phyloP scores from a whole-genome alignment of 768 basidiomycete genomes.

The Omphalotus guepiniiformis region DNA sequence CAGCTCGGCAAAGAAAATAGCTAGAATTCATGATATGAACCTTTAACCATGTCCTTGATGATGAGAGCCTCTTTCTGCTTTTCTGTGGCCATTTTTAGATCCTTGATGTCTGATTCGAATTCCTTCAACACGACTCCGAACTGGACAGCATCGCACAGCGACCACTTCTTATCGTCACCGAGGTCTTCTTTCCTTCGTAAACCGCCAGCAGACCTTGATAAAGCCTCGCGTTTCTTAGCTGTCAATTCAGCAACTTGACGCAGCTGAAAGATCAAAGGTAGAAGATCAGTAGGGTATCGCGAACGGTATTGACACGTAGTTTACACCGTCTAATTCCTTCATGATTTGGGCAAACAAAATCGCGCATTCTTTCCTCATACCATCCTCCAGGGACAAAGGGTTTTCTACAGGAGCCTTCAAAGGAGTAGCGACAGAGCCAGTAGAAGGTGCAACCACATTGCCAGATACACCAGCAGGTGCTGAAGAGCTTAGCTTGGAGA shows the following conservation, averaged over 20 bases:
- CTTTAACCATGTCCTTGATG: slow-evolving; percentile 64
- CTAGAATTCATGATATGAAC: slow-evolving; percentile 40
- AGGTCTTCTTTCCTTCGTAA: slow-evolving; percentile 43
- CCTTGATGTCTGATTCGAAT: slow-evolving; percentile 49
- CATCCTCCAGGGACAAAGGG: slow-evolving; percentile 40
- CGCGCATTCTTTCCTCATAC: slow-evolving; percentile 65
- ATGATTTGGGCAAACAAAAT: slow-evolving; percentile 41
- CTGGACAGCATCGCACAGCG: slow-evolving; percentile 43
- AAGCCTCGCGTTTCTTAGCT: slow-evolving; percentile 28
- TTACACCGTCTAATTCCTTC: slow-evolving; percentile 57
- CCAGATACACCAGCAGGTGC: no score
- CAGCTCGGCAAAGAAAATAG: neutral
- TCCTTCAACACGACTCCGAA: slow-evolving; percentile 47
- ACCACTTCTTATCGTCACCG: slow-evolving; percentile 47
- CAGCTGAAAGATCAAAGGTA: slow-evolving; percentile 36
- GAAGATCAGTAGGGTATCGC: neutral
- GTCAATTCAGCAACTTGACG: slow-evolving; percentile 34
- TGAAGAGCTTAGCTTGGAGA: no score
- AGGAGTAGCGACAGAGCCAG: slow-evolving; percentile 9
- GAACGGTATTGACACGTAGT: slow-evolving; percentile 21
- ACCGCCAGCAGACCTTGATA: slow-evolving; percentile 31
- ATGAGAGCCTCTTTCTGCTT: slow-evolving; percentile 41
- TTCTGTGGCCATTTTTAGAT: slow-evolving; percentile 39
- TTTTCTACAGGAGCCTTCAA: neutral
- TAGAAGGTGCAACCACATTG: neutral